These are phyloP conservation scores for Grosmannia serpens DNA, from an alignment of 2,329 filamentous ascomycete species.

Conservation along the genomic window DNA sequence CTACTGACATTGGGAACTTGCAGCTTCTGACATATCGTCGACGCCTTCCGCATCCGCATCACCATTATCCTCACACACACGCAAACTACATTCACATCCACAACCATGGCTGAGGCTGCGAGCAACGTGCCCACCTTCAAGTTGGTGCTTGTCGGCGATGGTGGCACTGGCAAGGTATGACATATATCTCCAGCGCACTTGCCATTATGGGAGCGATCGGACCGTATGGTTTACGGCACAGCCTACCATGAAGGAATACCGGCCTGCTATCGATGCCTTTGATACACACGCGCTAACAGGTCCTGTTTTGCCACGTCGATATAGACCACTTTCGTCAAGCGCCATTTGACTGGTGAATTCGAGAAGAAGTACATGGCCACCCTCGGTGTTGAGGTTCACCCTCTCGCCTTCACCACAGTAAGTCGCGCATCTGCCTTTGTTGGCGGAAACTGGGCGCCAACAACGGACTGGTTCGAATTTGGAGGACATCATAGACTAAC, in stretches of 20 bases:
- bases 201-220: not conserved
- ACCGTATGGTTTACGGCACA: constrained; percentile 2
- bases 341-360: constrained; percentile 98
- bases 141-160: constrained; percentile 98
- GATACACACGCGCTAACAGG: not conserved
- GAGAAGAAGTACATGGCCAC: constrained; percentile 99
- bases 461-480: too few relatives aligned
- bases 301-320: not conserved
- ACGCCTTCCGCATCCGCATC: constrained; percentile 2
- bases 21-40: not conserved
- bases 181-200: constrained; percentile 13
- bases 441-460: constrained; percentile 3
- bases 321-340: constrained; percentile 99
- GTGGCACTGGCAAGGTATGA: constrained; percentile 96
- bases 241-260: not conserved
- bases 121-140: constrained; percentile 75
- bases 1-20: not conserved
- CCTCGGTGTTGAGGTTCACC: constrained; percentile 98
- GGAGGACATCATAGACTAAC: not conserved
- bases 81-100: constrained; percentile 1
- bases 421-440: constrained; percentile 27
- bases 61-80: not conserved
- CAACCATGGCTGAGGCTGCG: constrained; percentile 51
- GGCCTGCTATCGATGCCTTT: not conserved
- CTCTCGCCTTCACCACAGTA: constrained; percentile 95